Evolutionary conservation across 495 filamentous ascomycete species (phyloP).

Genomic region (Talaromyces liani): DNA sequence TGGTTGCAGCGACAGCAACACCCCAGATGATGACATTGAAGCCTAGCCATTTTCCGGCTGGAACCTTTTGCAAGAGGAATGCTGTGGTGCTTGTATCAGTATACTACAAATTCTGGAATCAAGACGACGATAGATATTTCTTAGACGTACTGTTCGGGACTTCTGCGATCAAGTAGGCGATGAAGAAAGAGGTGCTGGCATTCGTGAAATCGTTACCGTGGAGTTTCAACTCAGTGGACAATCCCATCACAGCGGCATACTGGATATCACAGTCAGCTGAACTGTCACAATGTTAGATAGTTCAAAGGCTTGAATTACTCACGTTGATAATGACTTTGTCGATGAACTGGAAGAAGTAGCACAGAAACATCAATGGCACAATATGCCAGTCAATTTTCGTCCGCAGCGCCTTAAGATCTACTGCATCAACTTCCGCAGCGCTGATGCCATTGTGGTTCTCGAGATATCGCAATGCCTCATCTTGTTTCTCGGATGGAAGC

Average conservation of each 20-base stretch:
- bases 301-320: slow-evolving; percentile 11
- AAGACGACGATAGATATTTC: neutral
- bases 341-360: slow-evolving; percentile 58
- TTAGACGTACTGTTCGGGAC: slow-evolving; percentile 39
- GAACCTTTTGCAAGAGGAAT: slow-evolving; percentile 42
- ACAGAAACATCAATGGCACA: slow-evolving; percentile 51
- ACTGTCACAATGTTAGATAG: neutral
- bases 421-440: slow-evolving; percentile 14
- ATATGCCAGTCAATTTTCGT: slow-evolving; percentile 48
- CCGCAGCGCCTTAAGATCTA: slow-evolving; percentile 31
- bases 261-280: slow-evolving; percentile 10
- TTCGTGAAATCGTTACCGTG: slow-evolving; percentile 47
- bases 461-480: slow-evolving; percentile 31
- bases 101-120: neutral
- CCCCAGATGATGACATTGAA: slow-evolving; percentile 50
- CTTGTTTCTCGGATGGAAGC: slow-evolving; percentile 13
- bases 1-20: slow-evolving; percentile 50
- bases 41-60: slow-evolving; percentile 49
- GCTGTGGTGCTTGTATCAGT: slow-evolving; percentile 9
- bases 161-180: slow-evolving; percentile 47
- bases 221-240: slow-evolving; percentile 41
- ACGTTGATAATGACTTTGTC: slow-evolving; percentile 61
- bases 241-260: slow-evolving; percentile 54
- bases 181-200: slow-evolving; percentile 47
- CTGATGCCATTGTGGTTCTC: slow-evolving; percentile 17